phyloP scores from a whole-genome alignment of 163 green algal genomes.

The Volvox carteri region DNA sequence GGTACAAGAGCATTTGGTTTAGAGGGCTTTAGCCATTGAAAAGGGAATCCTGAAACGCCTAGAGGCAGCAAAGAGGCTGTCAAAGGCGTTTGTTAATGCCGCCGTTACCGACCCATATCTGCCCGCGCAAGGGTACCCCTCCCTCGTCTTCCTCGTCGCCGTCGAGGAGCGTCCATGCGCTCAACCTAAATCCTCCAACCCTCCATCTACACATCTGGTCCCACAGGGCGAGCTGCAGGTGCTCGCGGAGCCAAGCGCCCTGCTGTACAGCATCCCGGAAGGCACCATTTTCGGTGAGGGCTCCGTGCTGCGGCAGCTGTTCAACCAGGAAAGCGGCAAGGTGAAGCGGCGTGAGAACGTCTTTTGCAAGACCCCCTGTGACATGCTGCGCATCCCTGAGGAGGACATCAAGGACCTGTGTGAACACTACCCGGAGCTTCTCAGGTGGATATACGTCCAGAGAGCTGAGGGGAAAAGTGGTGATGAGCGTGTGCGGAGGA shows the following conservation, averaged over 20 bases:
- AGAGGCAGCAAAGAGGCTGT: too few species aligned
- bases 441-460: constrained; percentile 17
- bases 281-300: constrained; percentile 69
- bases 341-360: constrained; percentile 67
- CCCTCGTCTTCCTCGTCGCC: too few species aligned
- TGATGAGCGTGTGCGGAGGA: background rate
- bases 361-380: constrained; percentile 64
- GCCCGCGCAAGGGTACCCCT: too few species aligned
- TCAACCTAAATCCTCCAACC: too few species aligned
- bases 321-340: constrained; percentile 22
- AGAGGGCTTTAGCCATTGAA: too few species aligned
- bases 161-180: too few species aligned
- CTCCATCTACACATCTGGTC: background rate
- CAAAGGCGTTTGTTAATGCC: too few species aligned
- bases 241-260: constrained; percentile 56
- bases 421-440: constrained; percentile 66
- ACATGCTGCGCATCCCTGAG: constrained; percentile 61
- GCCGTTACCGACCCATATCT: too few species aligned
- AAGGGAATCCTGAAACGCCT: too few species aligned
- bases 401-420: constrained; percentile 70
- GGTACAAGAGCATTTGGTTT: too few species aligned
- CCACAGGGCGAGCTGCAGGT: constrained; percentile 68
- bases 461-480: background rate
- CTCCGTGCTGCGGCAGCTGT: constrained; percentile 51
- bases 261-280: constrained; percentile 65